Evolutionary conservation across 129 eudicot species (phyloP).

Genomic region (Kitagawia praeruptora): DNA sequence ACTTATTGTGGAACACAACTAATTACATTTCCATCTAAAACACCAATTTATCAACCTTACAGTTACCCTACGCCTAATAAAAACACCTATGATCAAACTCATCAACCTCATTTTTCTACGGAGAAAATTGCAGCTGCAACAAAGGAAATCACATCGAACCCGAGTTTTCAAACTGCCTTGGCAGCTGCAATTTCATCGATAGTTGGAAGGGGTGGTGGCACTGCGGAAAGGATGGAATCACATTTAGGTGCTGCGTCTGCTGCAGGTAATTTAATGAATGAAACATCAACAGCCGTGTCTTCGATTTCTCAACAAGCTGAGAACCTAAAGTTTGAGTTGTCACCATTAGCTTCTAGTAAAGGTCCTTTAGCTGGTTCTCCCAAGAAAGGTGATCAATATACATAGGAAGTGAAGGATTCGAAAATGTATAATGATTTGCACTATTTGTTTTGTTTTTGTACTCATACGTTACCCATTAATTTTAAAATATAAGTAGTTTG

Average conservation of each 20-base stretch:
- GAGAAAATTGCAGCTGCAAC: constrained; percentile 65
- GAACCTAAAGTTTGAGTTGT: constrained; percentile 7
- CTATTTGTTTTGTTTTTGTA: background rate
- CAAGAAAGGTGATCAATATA: constrained; percentile 13
- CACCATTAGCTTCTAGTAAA: constrained; percentile 11
- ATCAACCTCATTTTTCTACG: constrained; percentile 15
- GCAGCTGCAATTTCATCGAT: constrained; percentile 69
- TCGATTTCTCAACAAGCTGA: constrained; percentile 1
- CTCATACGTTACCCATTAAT: too few relatives aligned
- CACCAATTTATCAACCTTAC: constrained; percentile 8
- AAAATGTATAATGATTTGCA: background rate
- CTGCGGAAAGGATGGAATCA: background rate
- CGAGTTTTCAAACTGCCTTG: constrained; percentile 59
- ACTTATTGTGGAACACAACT: background rate
- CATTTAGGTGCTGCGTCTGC: constrained; percentile 7
- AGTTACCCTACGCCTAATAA: constrained; percentile 4
- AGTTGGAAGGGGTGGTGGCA: constrained; percentile 24
- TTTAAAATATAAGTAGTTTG: too few relatives aligned
- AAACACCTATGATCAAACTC: constrained; percentile 13
- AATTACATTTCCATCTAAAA: constrained; percentile 14
- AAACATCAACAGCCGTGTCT: background rate
- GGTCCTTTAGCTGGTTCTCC: constrained; percentile 2
- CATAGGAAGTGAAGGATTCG: background rate
- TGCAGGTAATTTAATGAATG: constrained; percentile 12
- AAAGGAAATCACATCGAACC: constrained; percentile 60